Conservation (phyloP, 345 rosid genomes). For the Populus nigra region DNA sequence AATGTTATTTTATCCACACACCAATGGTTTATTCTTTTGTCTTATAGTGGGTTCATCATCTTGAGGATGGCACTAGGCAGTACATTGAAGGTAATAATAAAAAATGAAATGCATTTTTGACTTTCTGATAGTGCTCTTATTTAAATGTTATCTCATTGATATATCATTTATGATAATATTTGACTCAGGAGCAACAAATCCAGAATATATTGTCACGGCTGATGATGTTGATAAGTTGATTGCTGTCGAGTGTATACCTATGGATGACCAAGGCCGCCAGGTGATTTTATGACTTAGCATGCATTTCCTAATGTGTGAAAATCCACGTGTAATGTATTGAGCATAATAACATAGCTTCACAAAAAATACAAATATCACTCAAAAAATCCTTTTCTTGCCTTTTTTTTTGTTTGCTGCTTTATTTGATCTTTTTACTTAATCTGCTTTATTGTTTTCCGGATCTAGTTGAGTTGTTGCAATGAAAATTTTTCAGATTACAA, state of each 20-base stretch:
- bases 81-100: constrained; percentile 78
- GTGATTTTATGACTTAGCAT: constrained; percentile 29
- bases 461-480: not conserved
- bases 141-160: not conserved
- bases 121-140: not conserved
- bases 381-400: no score
- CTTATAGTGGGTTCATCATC: constrained; percentile 99
- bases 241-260: constrained; percentile 98
- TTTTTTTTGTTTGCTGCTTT: not conserved
- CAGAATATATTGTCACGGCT: constrained; percentile 93
- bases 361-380: not conserved
- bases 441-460: not conserved
- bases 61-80: constrained; percentile 88
- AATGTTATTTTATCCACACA: not conserved
- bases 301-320: constrained; percentile 4
- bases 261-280: constrained; percentile 97
- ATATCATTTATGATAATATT: constrained; percentile 1
- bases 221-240: constrained; percentile 95
- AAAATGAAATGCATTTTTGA: constrained; percentile 13
- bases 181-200: constrained; percentile 86
- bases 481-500: not conserved
- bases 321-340: not conserved
- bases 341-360: not conserved
- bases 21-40: constrained; percentile 37
- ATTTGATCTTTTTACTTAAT: not conserved